Base-by-base conservation (phyloP, 176 grass and related monocot genomes). In the Juncus inflexus region DNA sequence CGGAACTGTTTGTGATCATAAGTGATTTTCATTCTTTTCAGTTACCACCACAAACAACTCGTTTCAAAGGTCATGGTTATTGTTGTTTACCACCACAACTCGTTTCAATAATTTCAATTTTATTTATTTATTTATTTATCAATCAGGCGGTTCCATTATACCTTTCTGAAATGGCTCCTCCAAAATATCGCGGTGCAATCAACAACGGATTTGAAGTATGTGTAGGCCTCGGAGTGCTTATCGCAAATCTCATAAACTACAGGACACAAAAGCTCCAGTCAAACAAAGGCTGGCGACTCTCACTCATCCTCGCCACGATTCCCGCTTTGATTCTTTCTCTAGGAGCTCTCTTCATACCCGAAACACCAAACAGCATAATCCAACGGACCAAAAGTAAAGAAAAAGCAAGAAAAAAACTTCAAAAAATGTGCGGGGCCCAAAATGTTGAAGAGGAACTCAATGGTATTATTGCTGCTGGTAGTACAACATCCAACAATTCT, bases 91-190 rank as follows among this genome's bases (percentile, higher is more conserved):
- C 19, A 28, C 19, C 19, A 28, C 19, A 28, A 28, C 19, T 28
- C 19, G 19, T 28, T 47, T 47, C 4, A 9, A 47, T 6, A 47
- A 47, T 47, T 47, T 47, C 43, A 9, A 9, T 9, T 6, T 47
- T 9, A 5, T 9, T n/a, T n/a, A n/a, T n/a, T n/a, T 47, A 47
- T 47, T 6, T 6, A 6, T 9, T 47, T 9, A 47, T 47, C 43
- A 47, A 47, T 47, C 9, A 79, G 74, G 75, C 87, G 52, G 83
- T 86, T 4, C 87, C 87, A 12, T 81, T 90, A 9, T 90, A 90
- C 73, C 69, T 90, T n/a, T 90, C 80, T 3, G 87, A 90, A 78
- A 90, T 90, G 87, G 83, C 87, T 9, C 87, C 87, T 0, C 55
- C 80, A 5, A 51, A 77, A 42, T 35, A 67, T 60, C 83, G 87